Conservation (phyloP, 2,329 filamentous ascomycete species). For the Leptographium flavum region DNA sequence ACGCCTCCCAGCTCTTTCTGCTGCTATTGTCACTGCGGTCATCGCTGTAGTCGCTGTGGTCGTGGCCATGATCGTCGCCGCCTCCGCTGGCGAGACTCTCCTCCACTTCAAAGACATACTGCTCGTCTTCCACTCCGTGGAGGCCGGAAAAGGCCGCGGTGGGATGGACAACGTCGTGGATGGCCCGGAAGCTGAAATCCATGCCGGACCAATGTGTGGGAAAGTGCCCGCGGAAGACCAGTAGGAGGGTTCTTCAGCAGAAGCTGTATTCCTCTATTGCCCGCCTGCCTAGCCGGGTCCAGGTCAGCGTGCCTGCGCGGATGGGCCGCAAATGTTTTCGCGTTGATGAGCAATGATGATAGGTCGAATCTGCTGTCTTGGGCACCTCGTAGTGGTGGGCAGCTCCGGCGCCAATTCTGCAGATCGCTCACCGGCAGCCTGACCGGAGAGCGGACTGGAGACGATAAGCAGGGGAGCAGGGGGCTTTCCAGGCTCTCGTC, state of each 20-base stretch:
- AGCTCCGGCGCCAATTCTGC: not conserved
- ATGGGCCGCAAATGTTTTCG: not conserved
- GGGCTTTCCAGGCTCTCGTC: too few species aligned
- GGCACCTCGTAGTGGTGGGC: not conserved
- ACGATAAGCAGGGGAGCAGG: too few species aligned
- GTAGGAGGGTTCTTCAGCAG: not conserved
- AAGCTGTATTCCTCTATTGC: not conserved
- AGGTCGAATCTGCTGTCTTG: not conserved
- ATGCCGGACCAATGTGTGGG: conserved; percentile 19
- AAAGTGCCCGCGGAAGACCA: not conserved
- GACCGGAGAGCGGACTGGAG: not conserved
- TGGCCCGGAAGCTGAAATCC: conserved; percentile 37
- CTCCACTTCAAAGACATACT: not conserved
- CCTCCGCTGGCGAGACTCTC: not conserved
- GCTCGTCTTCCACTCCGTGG: not conserved
- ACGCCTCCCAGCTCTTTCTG: conserved; percentile 37
- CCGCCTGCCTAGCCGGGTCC: not conserved
- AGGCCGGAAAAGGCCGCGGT: conserved; percentile 33
- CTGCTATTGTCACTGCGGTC: too few species aligned
- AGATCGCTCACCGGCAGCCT: not conserved
- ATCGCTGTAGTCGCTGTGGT: too few species aligned
- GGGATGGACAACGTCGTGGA: conserved; percentile 42
- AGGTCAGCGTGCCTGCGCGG: too few species aligned
- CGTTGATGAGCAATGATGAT: not conserved
- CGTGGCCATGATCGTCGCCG: too few species aligned